Conservation (phyloP, 495 filamentous ascomycete species). For the Hyaloscypha hepaticicola region DNA sequence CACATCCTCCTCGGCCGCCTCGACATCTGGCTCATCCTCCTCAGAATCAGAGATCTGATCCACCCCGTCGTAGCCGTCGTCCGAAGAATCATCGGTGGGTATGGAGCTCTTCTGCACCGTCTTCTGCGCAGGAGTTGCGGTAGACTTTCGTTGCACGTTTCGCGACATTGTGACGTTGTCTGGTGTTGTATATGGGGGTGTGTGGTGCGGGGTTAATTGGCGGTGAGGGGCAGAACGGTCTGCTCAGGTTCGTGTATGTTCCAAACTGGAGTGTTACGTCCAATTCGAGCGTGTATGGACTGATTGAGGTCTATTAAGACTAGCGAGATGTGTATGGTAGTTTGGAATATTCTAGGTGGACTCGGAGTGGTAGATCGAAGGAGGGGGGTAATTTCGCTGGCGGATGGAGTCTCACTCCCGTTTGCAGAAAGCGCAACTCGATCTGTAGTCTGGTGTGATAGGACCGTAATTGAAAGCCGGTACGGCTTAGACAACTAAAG, state of each 20-base stretch:
- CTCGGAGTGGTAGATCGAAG: slow-evolving; percentile 29
- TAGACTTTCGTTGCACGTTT: slow-evolving; percentile 52
- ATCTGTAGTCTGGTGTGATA: slow-evolving; percentile 32
- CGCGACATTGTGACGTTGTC: slow-evolving; percentile 45
- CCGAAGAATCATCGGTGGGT: slow-evolving; percentile 49
- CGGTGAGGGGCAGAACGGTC: slow-evolving; percentile 20
- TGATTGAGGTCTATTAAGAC: slow-evolving; percentile 17
- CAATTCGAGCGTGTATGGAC: not conserved
- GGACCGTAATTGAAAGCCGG: slow-evolving; percentile 29
- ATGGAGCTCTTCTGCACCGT: slow-evolving; percentile 40
- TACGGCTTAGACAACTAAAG: slow-evolving; percentile 48
- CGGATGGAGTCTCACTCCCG: slow-evolving; percentile 49
- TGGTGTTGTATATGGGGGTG: slow-evolving; percentile 11
- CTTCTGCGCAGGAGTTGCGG: slow-evolving; percentile 42
- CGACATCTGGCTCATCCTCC: slow-evolving; percentile 71
- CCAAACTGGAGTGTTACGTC: slow-evolving; percentile 3
- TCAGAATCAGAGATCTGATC: slow-evolving; percentile 77
- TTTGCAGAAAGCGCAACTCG: slow-evolving; percentile 31
- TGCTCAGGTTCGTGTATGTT: not conserved
- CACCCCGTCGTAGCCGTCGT: slow-evolving; percentile 66
- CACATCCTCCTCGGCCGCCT: slow-evolving; percentile 69
- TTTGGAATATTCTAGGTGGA: slow-evolving; percentile 5
- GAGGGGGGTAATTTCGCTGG: slow-evolving; percentile 27
- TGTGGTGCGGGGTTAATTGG: slow-evolving; percentile 20
- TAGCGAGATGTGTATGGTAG: slow-evolving; percentile 10